Evolutionary conservation across 2,329 filamentous ascomycete species (phyloP).

Genomic region (Aspergillus pseudoterreus): DNA sequence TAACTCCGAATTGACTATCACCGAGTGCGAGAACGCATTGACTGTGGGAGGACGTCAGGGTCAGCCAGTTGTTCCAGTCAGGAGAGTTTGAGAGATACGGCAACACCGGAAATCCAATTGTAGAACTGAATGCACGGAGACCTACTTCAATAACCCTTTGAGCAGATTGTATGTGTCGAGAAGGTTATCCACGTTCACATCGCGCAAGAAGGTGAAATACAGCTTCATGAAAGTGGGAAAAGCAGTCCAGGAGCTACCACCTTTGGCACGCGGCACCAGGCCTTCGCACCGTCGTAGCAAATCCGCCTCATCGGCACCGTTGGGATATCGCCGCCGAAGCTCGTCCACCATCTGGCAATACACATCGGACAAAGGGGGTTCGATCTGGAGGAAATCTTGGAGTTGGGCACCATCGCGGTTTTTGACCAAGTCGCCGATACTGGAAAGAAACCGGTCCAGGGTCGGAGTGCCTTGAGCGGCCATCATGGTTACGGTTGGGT

Average conservation of each 20-base stretch:
- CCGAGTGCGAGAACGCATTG: slow-evolving; percentile 79
- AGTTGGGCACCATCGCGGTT: slow-evolving; percentile 63
- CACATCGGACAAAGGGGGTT: slow-evolving; percentile 63
- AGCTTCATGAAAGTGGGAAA: slow-evolving; percentile 77
- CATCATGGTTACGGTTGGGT: slow-evolving; percentile 10
- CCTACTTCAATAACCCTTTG: slow-evolving; percentile 70
- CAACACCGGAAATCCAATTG: neutral
- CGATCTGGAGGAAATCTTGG: slow-evolving; percentile 68
- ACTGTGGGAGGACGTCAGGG: slow-evolving; percentile 41
- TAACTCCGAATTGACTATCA: slow-evolving; percentile 72
- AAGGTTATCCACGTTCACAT: slow-evolving; percentile 72
- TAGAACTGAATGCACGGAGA: neutral
- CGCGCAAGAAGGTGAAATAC: slow-evolving; percentile 76
- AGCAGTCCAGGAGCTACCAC: slow-evolving; percentile 67
- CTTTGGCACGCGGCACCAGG: slow-evolving; percentile 61
- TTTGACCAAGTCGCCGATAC: slow-evolving; percentile 60
- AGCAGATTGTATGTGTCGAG: slow-evolving; percentile 72
- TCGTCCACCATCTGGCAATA: slow-evolving; percentile 68
- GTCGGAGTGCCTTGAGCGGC: slow-evolving; percentile 52
- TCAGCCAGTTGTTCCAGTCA: slow-evolving; percentile 1
- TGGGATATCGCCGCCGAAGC: slow-evolving; percentile 58
- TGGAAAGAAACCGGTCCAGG: slow-evolving; percentile 64
- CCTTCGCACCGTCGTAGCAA: slow-evolving; percentile 56
- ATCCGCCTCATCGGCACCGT: slow-evolving; percentile 53
- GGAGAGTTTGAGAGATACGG: neutral